phyloP scores from a whole-genome alignment of 1,284 basidiomycete genomes.

The Binderoboletus segoi region DNA sequence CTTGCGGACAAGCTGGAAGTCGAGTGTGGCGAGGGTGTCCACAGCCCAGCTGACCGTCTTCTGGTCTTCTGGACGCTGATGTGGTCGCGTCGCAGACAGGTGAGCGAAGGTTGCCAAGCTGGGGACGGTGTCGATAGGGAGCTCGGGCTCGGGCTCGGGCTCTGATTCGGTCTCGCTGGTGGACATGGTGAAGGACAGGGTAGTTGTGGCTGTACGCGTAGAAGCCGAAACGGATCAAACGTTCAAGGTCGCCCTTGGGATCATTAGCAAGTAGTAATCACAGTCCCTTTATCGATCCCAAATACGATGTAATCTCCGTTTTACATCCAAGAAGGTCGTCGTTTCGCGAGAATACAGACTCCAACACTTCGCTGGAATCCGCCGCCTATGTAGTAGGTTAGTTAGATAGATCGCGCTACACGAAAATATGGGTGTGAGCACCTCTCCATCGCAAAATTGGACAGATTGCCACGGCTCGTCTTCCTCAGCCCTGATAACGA shows the following conservation, averaged over 20 bases:
- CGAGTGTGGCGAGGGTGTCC: conserved; percentile 29
- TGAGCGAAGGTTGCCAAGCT: conserved; percentile 22
- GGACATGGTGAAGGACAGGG: conserved; percentile 24
- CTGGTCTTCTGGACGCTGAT: neutral
- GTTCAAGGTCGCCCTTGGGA: neutral
- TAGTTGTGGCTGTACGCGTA: neutral
- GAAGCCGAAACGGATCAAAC: neutral
- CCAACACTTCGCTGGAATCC: conserved; percentile 58
- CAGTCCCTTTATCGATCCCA: conserved; percentile 62
- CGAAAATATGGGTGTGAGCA: conserved; percentile 31
- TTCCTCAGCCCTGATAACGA: conserved; percentile 68
- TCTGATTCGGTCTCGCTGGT: conserved; percentile 47
- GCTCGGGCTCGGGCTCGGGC: conserved; percentile 39
- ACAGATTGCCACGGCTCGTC: conserved; percentile 72
- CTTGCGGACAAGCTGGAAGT: conserved; percentile 34
- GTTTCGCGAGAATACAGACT: conserved; percentile 63
- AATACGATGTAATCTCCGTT: conserved; percentile 59
- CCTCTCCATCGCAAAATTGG: conserved; percentile 64
- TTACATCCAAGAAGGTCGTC: conserved; percentile 60
- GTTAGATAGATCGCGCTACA: conserved; percentile 13
- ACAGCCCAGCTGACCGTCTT: conserved; percentile 28
- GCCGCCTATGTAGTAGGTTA: conserved; percentile 45
- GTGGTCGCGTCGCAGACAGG: conserved; percentile 15
- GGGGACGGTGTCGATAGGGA: conserved; percentile 10
- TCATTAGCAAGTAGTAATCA: conserved; percentile 30